Percentiles rank a stretch among this genome's conserved stretches.
Conservation (phyloP, 2,329 filamentous ascomycete genomes). For the Pseudocercospora fuligena region DNA sequence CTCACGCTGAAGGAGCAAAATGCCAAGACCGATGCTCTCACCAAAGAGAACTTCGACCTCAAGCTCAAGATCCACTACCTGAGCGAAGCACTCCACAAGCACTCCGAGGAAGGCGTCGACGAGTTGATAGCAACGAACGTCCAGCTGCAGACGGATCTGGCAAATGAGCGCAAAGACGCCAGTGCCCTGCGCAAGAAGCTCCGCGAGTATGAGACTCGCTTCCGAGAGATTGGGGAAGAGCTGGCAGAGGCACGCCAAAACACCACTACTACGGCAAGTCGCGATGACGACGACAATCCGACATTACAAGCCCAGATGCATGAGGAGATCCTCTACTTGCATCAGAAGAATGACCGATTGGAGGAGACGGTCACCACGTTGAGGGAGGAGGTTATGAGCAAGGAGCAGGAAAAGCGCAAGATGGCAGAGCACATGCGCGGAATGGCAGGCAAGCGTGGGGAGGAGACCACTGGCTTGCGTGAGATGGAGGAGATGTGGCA, state of each 20-base stretch:
- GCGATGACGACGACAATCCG: constrained; percentile 39
- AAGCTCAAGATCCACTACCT: constrained; percentile 98
- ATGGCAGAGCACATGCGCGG: constrained; percentile 80
- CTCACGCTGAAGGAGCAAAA: constrained; percentile 96
- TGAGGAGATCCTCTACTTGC: constrained; percentile 82
- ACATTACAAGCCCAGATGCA: constrained; percentile 67
- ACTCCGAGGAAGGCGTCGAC: constrained; percentile 94
- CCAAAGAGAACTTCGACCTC: constrained; percentile 97
- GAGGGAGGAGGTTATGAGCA: constrained; percentile 74
- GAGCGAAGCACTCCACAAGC: constrained; percentile 87
- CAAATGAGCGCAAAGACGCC: constrained; percentile 88
- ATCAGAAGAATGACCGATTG: constrained; percentile 84
- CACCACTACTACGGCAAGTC: constrained; percentile 43
- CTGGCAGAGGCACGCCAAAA: constrained; percentile 51
- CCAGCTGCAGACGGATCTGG: constrained; percentile 86
- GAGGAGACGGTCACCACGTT: constrained; percentile 83
- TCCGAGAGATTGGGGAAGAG: constrained; percentile 63
- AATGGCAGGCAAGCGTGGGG: constrained; percentile 48
- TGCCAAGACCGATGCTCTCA: constrained; percentile 92
- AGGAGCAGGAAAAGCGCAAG: constrained; percentile 84
- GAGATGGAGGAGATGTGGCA: constrained; percentile 83
- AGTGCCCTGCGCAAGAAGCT: constrained; percentile 79
- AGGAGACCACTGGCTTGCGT: constrained; percentile 33
- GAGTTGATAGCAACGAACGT: constrained; percentile 99
- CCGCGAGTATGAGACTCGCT: constrained; percentile 82